A percentile compares a stretch with the other conserved stretches of the same genome.
phyloP scores from a whole-genome alignment of 2,329 filamentous ascomycete genomes.

The Verticillium isaacii region DNA sequence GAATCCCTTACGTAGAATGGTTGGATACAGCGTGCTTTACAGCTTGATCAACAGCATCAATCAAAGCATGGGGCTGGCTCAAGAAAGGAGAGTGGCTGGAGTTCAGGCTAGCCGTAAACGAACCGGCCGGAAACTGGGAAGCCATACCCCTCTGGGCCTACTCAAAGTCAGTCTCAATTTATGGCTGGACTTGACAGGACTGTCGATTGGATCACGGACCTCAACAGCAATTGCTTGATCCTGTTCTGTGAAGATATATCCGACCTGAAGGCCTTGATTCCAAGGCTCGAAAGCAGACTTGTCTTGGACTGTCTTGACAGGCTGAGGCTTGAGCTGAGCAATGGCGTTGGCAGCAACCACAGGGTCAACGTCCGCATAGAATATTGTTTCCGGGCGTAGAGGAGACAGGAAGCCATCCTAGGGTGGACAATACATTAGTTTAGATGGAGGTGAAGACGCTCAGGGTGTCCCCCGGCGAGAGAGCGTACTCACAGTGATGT shows the following conservation, averaged over 20 bases:
- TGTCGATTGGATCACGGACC: neutral
- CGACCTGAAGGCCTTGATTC: constrained; percentile 19
- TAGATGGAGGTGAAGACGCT: neutral
- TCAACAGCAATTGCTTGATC: constrained; percentile 17
- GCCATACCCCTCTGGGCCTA: neutral
- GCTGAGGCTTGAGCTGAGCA: constrained; percentile 8
- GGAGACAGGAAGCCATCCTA: constrained; percentile 8
- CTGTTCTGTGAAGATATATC: constrained; percentile 18
- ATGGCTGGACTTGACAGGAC: neutral
- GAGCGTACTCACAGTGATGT: constrained; percentile 13
- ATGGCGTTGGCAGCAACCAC: constrained; percentile 7
- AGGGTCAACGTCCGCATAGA: constrained; percentile 19
- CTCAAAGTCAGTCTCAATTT: neutral
- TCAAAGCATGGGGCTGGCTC: neutral
- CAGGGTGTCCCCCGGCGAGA: neutral
- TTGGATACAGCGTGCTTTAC: neutral
- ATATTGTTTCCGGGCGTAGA: constrained; percentile 11
- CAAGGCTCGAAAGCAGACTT: constrained; percentile 19
- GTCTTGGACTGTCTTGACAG: constrained; percentile 14
- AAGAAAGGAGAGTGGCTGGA: neutral
- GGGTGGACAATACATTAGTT: neutral
- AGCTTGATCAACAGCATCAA: neutral
- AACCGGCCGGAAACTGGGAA: neutral
- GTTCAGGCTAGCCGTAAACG: neutral
- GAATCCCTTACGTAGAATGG: neutral